phyloP scores from a whole-genome alignment of 768 basidiomycete species.

The Coprinopsis cinerea region DNA sequence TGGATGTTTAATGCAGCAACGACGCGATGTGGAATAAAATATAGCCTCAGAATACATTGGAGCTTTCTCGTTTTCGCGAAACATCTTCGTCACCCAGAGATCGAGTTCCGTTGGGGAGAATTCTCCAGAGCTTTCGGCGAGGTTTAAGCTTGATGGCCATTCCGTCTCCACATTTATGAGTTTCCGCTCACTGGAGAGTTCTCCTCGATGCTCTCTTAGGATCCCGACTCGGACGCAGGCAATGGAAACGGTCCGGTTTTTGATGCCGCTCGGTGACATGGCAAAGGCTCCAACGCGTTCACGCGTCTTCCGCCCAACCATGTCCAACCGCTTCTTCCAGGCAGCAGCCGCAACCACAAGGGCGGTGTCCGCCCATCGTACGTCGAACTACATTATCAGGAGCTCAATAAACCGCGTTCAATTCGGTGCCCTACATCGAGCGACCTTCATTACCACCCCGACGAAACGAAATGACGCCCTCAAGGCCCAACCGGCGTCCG shows the following conservation, averaged over 20 bases:
- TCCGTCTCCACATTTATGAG: too few relatives aligned
- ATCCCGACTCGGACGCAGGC: neutral
- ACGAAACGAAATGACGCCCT: neutral
- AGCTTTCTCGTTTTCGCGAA: too few relatives aligned
- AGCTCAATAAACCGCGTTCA: neutral
- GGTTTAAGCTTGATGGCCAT: too few relatives aligned
- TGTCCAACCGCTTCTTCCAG: neutral
- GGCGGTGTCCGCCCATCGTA: neutral
- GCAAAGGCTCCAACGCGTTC: neutral
- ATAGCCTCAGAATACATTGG: too few relatives aligned
- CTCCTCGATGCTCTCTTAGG: too few relatives aligned
- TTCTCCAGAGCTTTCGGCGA: too few relatives aligned
- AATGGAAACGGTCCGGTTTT: neutral
- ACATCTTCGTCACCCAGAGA: too few relatives aligned
- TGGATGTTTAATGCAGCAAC: too few relatives aligned
- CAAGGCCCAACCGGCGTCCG: neutral
- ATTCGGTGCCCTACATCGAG: neutral
- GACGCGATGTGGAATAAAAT: too few relatives aligned
- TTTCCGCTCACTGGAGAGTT: too few relatives aligned
- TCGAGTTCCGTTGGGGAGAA: too few relatives aligned
- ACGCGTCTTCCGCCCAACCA: neutral
- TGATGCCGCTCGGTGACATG: neutral
- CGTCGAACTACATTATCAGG: neutral
- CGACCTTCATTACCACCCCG: neutral
- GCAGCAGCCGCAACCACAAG: neutral